Percentiles rank a stretch among this genome's conserved stretches.
Evolutionary conservation across 192 early-diverging fungal genomes (phyloP).

Genomic region (Umbelopsis isabellina): DNA sequence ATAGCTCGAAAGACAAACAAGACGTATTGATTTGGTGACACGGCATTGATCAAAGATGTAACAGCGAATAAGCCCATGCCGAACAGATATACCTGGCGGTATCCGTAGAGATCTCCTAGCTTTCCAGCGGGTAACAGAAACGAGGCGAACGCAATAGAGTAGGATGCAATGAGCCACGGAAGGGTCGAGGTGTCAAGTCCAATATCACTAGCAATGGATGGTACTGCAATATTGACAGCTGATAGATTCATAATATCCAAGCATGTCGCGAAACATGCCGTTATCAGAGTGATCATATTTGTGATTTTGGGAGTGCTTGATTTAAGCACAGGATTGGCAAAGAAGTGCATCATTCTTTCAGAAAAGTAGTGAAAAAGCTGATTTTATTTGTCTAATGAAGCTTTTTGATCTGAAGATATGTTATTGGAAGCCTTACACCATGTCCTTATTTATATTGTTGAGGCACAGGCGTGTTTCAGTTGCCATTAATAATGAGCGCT

Average conservation of each 20-base stretch:
- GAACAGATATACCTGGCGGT: conserved; percentile 35
- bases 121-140: conserved; percentile 40
- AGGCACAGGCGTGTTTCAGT: no score
- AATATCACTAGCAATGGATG: conserved; percentile 36
- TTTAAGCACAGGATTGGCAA: not conserved
- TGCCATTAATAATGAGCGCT: no score
- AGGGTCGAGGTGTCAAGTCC: conserved; percentile 25
- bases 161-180: conserved; percentile 43
- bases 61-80: conserved; percentile 38
- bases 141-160: conserved; percentile 41
- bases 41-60: conserved; percentile 36
- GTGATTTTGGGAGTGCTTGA: not conserved
- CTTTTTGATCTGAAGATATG: no score
- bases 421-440: no score
- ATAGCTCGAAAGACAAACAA: conserved; percentile 40
- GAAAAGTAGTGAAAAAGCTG: no score
- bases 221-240: conserved; percentile 48
- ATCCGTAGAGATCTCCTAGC: conserved; percentile 44
- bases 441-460: no score
- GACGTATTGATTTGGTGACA: conserved; percentile 36
- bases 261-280: conserved; percentile 43
- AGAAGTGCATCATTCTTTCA: not conserved
- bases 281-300: conserved; percentile 27
- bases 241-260: conserved; percentile 45
- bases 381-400: no score